Evolutionary conservation across 192 early-diverging fungal genomes (phyloP).

Genomic region (Coemansia sp.): DNA sequence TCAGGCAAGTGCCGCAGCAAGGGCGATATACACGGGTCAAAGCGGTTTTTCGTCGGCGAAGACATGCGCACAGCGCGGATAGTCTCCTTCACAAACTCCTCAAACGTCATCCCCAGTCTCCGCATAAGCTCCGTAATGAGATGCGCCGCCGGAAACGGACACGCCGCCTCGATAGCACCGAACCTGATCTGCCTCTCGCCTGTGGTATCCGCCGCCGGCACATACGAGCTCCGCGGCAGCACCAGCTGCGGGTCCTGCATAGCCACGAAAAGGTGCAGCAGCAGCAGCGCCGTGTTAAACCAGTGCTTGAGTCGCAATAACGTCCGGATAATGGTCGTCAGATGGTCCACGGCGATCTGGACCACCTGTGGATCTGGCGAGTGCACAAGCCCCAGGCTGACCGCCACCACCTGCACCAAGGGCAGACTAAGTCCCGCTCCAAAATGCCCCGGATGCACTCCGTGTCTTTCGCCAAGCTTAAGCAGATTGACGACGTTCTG

Average conservation of each 20-base stretch:
- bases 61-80: constrained; percentile 49
- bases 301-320: constrained; percentile 53
- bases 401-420: constrained; percentile 49
- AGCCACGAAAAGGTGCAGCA: constrained; percentile 48
- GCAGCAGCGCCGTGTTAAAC: constrained; percentile 56
- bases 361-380: constrained; percentile 52
- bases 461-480: constrained; percentile 44
- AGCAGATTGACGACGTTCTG: constrained; percentile 54
- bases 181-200: not conserved
- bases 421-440: constrained; percentile 49
- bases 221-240: constrained; percentile 28
- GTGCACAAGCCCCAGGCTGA: constrained; percentile 45
- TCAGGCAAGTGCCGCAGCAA: constrained; percentile 47
- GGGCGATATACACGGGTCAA: constrained; percentile 52
- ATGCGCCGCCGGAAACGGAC: constrained; percentile 45
- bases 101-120: constrained; percentile 43
- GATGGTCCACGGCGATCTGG: constrained; percentile 42
- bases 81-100: constrained; percentile 52
- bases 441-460: constrained; percentile 51
- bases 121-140: constrained; percentile 54
- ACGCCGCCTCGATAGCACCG: constrained; percentile 28
- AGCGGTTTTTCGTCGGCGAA: constrained; percentile 28
- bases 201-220: not conserved
- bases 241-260: constrained; percentile 52
- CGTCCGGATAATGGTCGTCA: constrained; percentile 48